These are phyloP conservation scores for Fragaria iinumae DNA, from an alignment of 306 rosid species.

Conservation along the genomic window DNA sequence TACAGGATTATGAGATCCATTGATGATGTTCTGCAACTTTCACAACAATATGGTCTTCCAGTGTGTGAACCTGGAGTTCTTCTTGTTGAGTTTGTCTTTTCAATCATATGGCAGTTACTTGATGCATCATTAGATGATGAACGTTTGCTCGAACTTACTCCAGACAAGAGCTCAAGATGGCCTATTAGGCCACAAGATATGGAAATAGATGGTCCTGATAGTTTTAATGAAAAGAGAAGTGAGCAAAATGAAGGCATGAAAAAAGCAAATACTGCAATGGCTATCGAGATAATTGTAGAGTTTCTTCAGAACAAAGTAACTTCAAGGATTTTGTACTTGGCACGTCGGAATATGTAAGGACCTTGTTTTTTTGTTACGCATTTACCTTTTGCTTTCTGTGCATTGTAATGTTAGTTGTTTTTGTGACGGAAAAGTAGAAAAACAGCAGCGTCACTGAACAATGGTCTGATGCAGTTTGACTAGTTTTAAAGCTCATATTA, in stretches of 20 bases:
- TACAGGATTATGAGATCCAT: conserved; percentile 81
- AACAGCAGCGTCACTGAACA: not conserved
- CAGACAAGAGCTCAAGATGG: conserved; percentile 70
- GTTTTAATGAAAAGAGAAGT: conserved; percentile 46
- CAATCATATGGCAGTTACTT: conserved; percentile 75
- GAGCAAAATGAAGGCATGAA: conserved; percentile 46
- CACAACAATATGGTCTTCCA: conserved; percentile 53
- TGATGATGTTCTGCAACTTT: conserved; percentile 78
- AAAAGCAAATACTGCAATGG: conserved; percentile 60
- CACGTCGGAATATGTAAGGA: conserved; percentile 72
- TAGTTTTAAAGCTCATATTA: not conserved
- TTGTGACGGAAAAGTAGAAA: conserved; percentile 24
- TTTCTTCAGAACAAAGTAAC: conserved; percentile 64
- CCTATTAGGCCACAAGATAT: conserved; percentile 48
- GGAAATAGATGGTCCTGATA: conserved; percentile 56
- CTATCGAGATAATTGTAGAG: conserved; percentile 69
- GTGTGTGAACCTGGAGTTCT: conserved; percentile 69
- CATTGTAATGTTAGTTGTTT: conserved; percentile 8
- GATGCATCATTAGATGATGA: conserved; percentile 93
- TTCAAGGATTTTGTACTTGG: conserved; percentile 65
- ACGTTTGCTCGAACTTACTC: conserved; percentile 57
- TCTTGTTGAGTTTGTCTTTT: conserved; percentile 78
- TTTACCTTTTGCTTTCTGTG: conserved; percentile 19
- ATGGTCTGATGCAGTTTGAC: conserved; percentile 11
- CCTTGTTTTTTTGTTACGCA: conserved; percentile 26